Base-by-base conservation (phyloP, 2,329 filamentous ascomycete genomes). In the Xylaria sp. region DNA sequence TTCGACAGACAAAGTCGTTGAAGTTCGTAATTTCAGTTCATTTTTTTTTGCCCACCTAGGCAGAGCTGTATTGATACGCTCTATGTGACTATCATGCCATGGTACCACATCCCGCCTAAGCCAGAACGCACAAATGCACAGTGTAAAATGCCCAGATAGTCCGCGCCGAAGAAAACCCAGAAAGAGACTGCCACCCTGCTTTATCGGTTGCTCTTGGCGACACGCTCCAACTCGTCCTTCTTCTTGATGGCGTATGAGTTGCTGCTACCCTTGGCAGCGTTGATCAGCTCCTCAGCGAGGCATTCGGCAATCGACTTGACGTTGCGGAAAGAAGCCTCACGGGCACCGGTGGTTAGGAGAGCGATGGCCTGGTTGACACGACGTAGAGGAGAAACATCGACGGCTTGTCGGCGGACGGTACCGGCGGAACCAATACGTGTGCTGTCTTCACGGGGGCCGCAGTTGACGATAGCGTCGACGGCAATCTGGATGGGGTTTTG, bases 231-330 rank as follows among this genome's bases (percentile, higher is more conserved):
- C 92, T 99, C 97, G 86, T 99, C 96, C 95, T 99, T 99, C 94
- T 99, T 99, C 94, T 99, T 99, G 92, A 99, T 99, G 82, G 97
- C 96, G 86, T 98, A 99, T 79, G 94, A 98, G 94, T 99, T 99
- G 88, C 93, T 97, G 91, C 92, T 97, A 83, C 96, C 96, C 94
- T 99, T 99, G 86, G 97, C 97, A 84, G 97, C 97, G 90, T 99
- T 99, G 92, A 99, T 98, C 85, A 99, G 91, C 91, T 99, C 96
- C 88, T 99, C 97, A 83, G 96, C 96, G 81, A 99, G 89, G 89
- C 96, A 98, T 91, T 99, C 96, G 81, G 97, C 94, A 84, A 99
- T 97, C 83, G 92, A 94, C 94, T 99, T 99, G 90, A 99, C 92
- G 91, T 99, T 99, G 86, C 96, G 93, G 95, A 99, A 99, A 80